Evolutionary conservation across 2,329 filamentous ascomycete species (phyloP).

Genomic region (Ilyonectria destructans): DNA sequence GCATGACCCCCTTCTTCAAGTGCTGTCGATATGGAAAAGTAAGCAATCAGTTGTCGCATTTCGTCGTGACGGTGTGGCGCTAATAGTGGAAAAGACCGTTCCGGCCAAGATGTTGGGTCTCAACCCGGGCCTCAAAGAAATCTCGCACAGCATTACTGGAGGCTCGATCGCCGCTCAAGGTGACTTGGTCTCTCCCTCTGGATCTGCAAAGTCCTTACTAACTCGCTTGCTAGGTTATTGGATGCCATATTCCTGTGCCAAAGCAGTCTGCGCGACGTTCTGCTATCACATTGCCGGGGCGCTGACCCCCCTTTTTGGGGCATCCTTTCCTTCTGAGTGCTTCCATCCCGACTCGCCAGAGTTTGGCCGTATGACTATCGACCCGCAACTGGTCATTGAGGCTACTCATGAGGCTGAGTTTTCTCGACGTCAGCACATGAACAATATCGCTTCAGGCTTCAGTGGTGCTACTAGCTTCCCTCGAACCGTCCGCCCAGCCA

Average conservation of each 20-base stretch:
- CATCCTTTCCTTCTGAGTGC: constrained; percentile 83
- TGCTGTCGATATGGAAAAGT: constrained; percentile 91
- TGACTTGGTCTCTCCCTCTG: constrained; percentile 57
- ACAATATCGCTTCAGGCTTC: constrained; percentile 24
- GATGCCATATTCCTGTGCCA: constrained; percentile 93
- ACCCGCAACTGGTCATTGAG: constrained; percentile 67
- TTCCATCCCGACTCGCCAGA: constrained; percentile 74
- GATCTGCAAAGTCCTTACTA: constrained; percentile 17
- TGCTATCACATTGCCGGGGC: constrained; percentile 88
- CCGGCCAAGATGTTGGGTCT: constrained; percentile 86
- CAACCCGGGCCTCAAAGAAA: constrained; percentile 89
- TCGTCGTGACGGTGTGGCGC: constrained; percentile 12
- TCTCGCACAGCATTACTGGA: constrained; percentile 95
- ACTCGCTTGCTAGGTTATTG: constrained; percentile 83
- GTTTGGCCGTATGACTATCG: constrained; percentile 79
- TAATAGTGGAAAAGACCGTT: constrained; percentile 76
- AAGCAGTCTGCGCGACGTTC: constrained; percentile 90
- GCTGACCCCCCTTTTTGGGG: constrained; percentile 91
- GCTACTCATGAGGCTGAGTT: constrained; percentile 66
- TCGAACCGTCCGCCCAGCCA: constrained; percentile 34
- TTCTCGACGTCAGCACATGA: constrained; percentile 41
- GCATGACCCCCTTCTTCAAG: constrained; percentile 96
- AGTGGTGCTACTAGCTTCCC: constrained; percentile 41
- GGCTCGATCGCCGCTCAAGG: constrained; percentile 93
- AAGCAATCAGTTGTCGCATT: constrained; percentile 37